Conservation (phyloP, 1,284 basidiomycete species). For the Apiotrichum gracile region DNA sequence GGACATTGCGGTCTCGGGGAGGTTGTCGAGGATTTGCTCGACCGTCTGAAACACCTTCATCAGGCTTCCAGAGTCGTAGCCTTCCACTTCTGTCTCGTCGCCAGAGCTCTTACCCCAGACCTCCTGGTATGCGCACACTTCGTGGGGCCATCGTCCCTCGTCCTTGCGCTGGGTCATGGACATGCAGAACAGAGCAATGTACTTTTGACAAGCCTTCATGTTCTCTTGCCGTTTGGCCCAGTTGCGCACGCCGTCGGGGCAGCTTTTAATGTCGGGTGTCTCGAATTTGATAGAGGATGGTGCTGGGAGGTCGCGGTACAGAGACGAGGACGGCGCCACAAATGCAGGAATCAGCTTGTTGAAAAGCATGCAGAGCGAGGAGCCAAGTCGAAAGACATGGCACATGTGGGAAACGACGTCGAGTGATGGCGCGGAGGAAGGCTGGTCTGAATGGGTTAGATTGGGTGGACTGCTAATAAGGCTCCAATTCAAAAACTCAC, state of each 20-base stretch:
- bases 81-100: conserved; percentile 29
- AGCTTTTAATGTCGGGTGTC: conserved; percentile 55
- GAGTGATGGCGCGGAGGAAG: conserved; percentile 41
- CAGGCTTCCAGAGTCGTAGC: conserved; percentile 56
- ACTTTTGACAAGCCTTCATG: conserved; percentile 64
- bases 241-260: conserved; percentile 64
- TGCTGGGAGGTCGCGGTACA: conserved; percentile 52
- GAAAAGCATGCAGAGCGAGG: conserved; percentile 90
- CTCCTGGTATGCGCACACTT: conserved; percentile 59
- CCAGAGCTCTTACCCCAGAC: conserved; percentile 84
- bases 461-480: not conserved
- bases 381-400: conserved; percentile 87
- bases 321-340: conserved; percentile 51
- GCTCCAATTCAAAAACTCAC: conserved; percentile 29
- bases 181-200: conserved; percentile 54
- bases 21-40: conserved; percentile 72
- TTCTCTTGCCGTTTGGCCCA: conserved; percentile 60
- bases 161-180: conserved; percentile 49
- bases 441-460: conserved; percentile 33
- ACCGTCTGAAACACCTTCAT: conserved; percentile 94
- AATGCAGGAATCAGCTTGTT: conserved; percentile 71
- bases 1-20: conserved; percentile 63
- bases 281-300: conserved; percentile 38
- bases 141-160: conserved; percentile 49
- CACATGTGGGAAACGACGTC: conserved; percentile 78